Evolutionary conservation across 345 rosid species (phyloP).

Genomic region (Pistacia vera): DNA sequence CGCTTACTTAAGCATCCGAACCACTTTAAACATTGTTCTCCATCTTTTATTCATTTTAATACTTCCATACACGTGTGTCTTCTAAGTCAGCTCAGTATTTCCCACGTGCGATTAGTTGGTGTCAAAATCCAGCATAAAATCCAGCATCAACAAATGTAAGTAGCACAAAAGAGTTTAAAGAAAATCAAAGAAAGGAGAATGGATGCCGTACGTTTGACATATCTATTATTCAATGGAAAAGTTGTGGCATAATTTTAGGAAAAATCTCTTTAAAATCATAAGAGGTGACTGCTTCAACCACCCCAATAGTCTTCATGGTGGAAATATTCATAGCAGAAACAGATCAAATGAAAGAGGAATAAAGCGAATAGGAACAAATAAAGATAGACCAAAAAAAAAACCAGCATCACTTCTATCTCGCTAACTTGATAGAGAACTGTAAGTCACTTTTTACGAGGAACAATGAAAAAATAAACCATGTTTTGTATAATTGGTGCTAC

Average conservation of each 20-base stretch:
- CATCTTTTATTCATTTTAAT: too few species aligned
- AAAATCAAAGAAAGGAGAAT: not conserved
- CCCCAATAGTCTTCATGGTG: constrained; percentile 38
- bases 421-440: constrained; percentile 10
- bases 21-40: too few species aligned
- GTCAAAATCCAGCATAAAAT: too few species aligned
- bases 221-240: constrained; percentile 23
- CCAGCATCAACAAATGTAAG: too few species aligned
- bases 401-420: not conserved
- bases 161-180: too few species aligned
- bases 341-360: constrained; percentile 12
- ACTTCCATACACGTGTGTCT: too few species aligned
- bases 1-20: too few species aligned
- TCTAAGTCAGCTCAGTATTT: too few species aligned
- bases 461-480: constrained; percentile 4
- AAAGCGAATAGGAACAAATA: not conserved
- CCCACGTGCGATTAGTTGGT: too few species aligned
- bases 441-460: constrained; percentile 38
- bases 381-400: not conserved
- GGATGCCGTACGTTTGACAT: constrained; percentile 11
- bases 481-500: too few species aligned
- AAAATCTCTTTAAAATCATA: constrained; percentile 3
- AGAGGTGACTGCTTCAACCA: constrained; percentile 29
- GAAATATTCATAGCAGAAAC: constrained; percentile 41
- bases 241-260: not conserved